These are phyloP conservation scores for Haematococcus sp. DNA, from an alignment of 139 green algal species.

Conservation along the genomic window DNA sequence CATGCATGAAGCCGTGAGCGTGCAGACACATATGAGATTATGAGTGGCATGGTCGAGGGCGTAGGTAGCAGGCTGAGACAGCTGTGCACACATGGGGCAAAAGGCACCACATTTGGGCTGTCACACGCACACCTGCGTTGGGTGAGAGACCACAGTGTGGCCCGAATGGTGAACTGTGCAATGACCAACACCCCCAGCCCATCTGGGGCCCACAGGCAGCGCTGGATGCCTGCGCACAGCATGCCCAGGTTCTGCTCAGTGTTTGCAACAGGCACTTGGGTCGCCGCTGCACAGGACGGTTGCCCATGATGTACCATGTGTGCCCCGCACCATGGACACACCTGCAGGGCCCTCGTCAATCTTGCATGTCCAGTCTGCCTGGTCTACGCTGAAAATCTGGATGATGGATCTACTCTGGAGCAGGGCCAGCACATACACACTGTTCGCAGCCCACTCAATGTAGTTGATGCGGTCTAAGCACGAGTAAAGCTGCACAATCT, in stretches of 20 bases:
- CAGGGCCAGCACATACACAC: slow-evolving; percentile 71
- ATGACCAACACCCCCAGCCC: slow-evolving; percentile 66
- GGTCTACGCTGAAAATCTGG: slow-evolving; percentile 70
- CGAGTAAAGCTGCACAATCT: slow-evolving; percentile 70
- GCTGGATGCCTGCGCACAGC: too few species aligned
- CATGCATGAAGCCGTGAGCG: too few species aligned
- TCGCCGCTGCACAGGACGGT: too few species aligned
- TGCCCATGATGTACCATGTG: too few species aligned
- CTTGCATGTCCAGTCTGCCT: slow-evolving; percentile 83
- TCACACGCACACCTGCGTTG: slow-evolving; percentile 43
- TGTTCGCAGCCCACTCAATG: slow-evolving; percentile 77
- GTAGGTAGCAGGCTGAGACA: too few species aligned
- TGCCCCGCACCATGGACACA: not conserved
- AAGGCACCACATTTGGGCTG: too few species aligned
- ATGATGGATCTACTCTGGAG: slow-evolving; percentile 62
- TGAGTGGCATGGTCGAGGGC: too few species aligned
- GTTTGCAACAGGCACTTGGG: too few species aligned
- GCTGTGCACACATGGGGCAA: too few species aligned
- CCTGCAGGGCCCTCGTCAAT: slow-evolving; percentile 83
- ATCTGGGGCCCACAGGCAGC: slow-evolving; percentile 48
- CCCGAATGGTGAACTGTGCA: slow-evolving; percentile 77
- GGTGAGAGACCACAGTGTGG: slow-evolving; percentile 81
- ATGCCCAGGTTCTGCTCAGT: too few species aligned
- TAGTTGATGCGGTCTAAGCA: slow-evolving; percentile 83
- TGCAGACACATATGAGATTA: too few species aligned